Conservation (phyloP, 2,329 filamentous ascomycete genomes). For the Metarhizium anisopliae region DNA sequence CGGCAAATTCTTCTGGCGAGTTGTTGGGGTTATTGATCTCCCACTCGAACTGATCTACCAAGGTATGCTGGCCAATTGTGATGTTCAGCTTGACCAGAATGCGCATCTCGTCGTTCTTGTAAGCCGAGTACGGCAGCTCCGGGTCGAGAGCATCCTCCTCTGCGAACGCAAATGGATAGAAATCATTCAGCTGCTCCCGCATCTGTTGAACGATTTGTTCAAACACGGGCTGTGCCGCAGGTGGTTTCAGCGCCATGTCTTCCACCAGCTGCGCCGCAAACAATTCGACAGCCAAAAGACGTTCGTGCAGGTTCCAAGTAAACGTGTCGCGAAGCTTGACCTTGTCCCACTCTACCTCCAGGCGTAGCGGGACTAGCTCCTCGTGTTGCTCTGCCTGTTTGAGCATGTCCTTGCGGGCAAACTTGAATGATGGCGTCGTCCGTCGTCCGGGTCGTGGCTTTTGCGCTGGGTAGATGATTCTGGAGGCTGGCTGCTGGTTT, state of each 20-base stretch:
- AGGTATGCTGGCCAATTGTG: constrained; percentile 86
- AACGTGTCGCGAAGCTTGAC: constrained; percentile 94
- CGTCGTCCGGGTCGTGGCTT: constrained; percentile 70
- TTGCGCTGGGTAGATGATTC: constrained; percentile 70
- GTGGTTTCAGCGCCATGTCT: constrained; percentile 73
- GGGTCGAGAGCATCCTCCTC: constrained; percentile 87
- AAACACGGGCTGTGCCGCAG: constrained; percentile 54
- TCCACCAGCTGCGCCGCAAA: constrained; percentile 89
- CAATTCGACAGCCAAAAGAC: constrained; percentile 66
- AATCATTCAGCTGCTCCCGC: constrained; percentile 84
- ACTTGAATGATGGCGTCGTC: constrained; percentile 62
- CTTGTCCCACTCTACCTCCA: constrained; percentile 94
- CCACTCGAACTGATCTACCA: constrained; percentile 98
- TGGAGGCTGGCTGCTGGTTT: constrained; percentile 47
- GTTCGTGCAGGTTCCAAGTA: constrained; percentile 95
- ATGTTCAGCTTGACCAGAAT: constrained; percentile 94
- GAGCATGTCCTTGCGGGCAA: constrained; percentile 70
- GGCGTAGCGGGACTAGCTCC: constrained; percentile 79
- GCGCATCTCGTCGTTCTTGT: constrained; percentile 99
- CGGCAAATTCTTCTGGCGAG: constrained; percentile 88
- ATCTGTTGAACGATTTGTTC: constrained; percentile 60
- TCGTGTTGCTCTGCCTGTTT: constrained; percentile 86
- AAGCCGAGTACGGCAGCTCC: constrained; percentile 80
- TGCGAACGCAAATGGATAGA: constrained; percentile 83
- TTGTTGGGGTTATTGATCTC: constrained; percentile 94